A percentile compares a stretch with the other conserved stretches of the same genome.
phyloP scores from a whole-genome alignment of 1,139 yeast genomes.

The Kazachstania sp. region DNA sequence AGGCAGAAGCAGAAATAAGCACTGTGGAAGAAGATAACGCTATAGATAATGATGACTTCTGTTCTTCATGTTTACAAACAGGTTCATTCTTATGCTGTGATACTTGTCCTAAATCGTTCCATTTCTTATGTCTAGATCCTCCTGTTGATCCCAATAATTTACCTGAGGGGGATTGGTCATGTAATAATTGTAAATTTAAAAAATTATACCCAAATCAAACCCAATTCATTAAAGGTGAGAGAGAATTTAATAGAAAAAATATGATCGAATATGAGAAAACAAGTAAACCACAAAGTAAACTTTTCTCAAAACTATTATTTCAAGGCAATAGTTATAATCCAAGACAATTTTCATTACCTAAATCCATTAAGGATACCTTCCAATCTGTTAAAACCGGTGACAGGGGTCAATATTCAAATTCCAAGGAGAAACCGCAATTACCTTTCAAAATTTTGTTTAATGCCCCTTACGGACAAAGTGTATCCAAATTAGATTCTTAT shows the following conservation, averaged over 20 bases:
- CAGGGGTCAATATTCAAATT: conserved; percentile 59
- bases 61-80: conserved; percentile 78
- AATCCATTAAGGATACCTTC: conserved; percentile 59
- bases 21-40: neutral
- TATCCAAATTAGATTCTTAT: conserved; percentile 27
- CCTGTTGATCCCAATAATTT: conserved; percentile 66
- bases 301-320: conserved; percentile 59
- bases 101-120: conserved; percentile 84
- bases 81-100: conserved; percentile 93
- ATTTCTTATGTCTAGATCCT: conserved; percentile 84
- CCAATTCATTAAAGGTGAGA: conserved; percentile 18
- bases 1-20: no score
- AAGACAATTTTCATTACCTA: conserved; percentile 63
- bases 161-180: conserved; percentile 88
- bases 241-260: conserved; percentile 13
- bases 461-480: conserved; percentile 40
- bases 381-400: conserved; percentile 61
- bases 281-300: conserved; percentile 22
- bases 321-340: conserved; percentile 58
- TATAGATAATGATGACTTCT: conserved; percentile 71
- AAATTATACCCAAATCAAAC: conserved; percentile 24
- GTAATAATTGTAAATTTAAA: conserved; percentile 57
- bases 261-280: conserved; percentile 6
- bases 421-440: conserved; percentile 44
- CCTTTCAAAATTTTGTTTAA: conserved; percentile 33